Evolutionary conservation across 129 eudicot species (phyloP), one percentile per base, ranked within the genome.

Genomic region (Smallanthus sonchifolius): DNA sequence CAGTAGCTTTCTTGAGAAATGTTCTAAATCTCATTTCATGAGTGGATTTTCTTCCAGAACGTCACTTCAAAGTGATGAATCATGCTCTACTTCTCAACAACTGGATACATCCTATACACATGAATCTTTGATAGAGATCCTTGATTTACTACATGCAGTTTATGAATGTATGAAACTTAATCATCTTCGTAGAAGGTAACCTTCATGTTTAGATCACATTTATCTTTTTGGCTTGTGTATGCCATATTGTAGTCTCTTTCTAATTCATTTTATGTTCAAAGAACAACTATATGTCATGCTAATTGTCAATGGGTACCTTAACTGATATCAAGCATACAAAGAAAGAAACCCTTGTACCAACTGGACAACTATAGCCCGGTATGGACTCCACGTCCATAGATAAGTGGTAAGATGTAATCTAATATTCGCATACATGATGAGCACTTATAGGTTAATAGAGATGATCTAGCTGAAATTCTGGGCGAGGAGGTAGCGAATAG

Each of bases 101-200:
- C 35, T 55, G 54, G 93, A 82, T 55, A 84, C 83, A 11, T 68
- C 85, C 68, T 86, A 68, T 59, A 52, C 82, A 47, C 3, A 60
- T 40, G 83, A 88, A 49, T 79, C 91, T 68, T 78, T 95, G 74
- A 82, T 73, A 44, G 87, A 88, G 84, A 81, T 85, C 76, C 84
- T 95, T 79, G 87, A 87, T 83, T 69, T 87, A 17, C 86, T 95
- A 79, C 99, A 95, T 84, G 90, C 97, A 67, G 94, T 95, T 55
- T 95, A 95, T 77, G 99, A 95, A 84, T 84, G 85, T 65, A 81
- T 91, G 77, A 95, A 95, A 81, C 90, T 95, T 55, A 81, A 91
- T 74, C 84, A 79, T 80, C 94, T 88, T 73, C 99, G 96, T 40
- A 95, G 87, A 83, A 75, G 93, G 98, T 92, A 80, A 66, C 38